A percentile compares a stretch with the other conserved stretches of the same genome.
Evolutionary conservation across 768 basidiomycete species (phyloP).

Genomic region (Podaxis sp.): DNA sequence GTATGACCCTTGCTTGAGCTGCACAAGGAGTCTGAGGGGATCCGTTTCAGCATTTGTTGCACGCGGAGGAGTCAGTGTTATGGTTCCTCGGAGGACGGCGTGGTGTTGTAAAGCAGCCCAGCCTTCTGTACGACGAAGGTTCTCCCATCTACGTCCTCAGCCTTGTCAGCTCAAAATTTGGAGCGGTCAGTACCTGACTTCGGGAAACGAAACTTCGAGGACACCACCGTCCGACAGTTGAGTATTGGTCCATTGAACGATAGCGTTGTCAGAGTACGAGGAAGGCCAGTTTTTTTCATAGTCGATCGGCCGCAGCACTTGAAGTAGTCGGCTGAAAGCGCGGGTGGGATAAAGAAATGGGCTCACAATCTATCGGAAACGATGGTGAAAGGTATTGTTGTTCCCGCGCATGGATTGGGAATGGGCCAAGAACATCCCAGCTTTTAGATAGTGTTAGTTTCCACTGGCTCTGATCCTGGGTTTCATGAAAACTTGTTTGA

Average conservation of each 20-base stretch:
- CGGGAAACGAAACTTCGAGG: constrained; percentile 62
- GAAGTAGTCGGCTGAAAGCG: constrained; percentile 11
- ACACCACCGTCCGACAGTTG: constrained; percentile 40
- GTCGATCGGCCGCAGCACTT: constrained; percentile 53
- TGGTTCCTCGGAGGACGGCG: constrained; percentile 59
- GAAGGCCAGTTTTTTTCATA: constrained; percentile 55
- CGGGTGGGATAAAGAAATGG: background rate
- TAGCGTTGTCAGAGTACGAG: constrained; percentile 62
- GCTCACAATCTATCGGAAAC: constrained; percentile 64
- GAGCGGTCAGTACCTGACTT: constrained; percentile 43
- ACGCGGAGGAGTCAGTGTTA: constrained; percentile 54
- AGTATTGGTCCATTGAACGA: constrained; percentile 56
- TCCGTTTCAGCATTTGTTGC: constrained; percentile 10
- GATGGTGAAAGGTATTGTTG: constrained; percentile 81
- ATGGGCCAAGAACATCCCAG: constrained; percentile 72
- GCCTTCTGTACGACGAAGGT: constrained; percentile 73
- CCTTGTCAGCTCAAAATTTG: background rate
- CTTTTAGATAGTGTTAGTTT: constrained; percentile 23
- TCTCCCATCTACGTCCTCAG: constrained; percentile 56
- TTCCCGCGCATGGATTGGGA: constrained; percentile 81
- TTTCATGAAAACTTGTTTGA: background rate
- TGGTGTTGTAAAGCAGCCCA: constrained; percentile 89
- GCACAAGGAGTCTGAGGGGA: constrained; percentile 42
- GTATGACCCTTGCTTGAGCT: constrained; percentile 72
- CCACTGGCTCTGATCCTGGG: constrained; percentile 17